phyloP scores from a whole-genome alignment of 306 rosid species.

The Malus fusca region DNA sequence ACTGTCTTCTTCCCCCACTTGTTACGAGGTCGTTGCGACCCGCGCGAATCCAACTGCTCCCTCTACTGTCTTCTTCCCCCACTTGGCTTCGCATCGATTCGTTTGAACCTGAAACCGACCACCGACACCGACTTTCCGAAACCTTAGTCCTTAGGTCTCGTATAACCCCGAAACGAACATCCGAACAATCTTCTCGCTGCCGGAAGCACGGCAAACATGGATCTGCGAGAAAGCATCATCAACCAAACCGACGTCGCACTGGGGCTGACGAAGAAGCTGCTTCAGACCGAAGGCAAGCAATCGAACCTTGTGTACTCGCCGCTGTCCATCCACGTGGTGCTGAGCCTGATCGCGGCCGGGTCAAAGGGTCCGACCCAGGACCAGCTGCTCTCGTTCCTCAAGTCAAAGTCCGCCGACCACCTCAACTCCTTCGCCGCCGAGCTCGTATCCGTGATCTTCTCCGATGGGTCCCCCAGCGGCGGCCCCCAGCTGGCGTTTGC shows the following conservation, averaged over 20 bases:
- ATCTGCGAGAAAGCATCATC: constrained; percentile 40
- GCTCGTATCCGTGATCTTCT: constrained; percentile 40
- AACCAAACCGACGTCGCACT: constrained; percentile 47
- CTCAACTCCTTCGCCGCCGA: constrained; percentile 60
- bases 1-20: no score
- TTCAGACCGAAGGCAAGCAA: constrained; percentile 26
- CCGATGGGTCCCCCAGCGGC: constrained; percentile 54
- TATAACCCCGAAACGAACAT: neutral
- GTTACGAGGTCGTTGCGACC: no score
- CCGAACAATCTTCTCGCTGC: no score
- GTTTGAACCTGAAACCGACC: neutral
- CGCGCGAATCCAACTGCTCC: neutral
- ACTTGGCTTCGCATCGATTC: neutral
- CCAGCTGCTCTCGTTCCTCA: constrained; percentile 73
- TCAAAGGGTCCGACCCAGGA: constrained; percentile 59
- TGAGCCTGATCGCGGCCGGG: constrained; percentile 64
- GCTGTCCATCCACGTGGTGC: constrained; percentile 52
- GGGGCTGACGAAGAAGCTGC: constrained; percentile 37
- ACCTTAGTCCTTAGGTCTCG: neutral
- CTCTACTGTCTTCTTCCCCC: neutral
- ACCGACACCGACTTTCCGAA: neutral
- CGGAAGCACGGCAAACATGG: constrained; percentile 30
- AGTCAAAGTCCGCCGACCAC: constrained; percentile 42
- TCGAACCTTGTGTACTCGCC: constrained; percentile 72
- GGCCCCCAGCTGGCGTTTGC: constrained; percentile 68